Base-by-base conservation (phyloP, 2,329 filamentous ascomycete genomes). In the Diaporthe vexans region DNA sequence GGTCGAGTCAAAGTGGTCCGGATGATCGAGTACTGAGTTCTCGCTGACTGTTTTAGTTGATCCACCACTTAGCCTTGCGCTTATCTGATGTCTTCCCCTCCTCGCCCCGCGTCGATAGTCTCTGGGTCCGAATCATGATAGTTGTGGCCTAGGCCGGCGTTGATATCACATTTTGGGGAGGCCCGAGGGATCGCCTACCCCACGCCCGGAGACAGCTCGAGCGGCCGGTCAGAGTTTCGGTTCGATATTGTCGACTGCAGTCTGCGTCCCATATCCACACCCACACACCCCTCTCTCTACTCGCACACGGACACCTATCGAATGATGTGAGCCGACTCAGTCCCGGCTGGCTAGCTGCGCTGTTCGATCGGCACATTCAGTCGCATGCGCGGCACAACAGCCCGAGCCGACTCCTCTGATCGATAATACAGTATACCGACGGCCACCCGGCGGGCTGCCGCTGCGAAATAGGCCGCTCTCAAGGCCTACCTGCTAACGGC, bases 281-380 rank as follows among this genome's bases (percentile, higher is more conserved):
- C 17, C 37, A 61, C 37, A 63, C 37, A 63, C n/a, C n/a, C n/a
- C n/a, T n/a, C n/a, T n/a, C n/a, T 63, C 58, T 24, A 46, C 58
- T 29, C 37, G 13, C 21, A 46, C 59, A 63, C 59, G 59, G 59
- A 63, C 59, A 40, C 10, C 59, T 17, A 63, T 63, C 59, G 59
- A 63, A 63, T 63, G 59, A 63, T 63, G 40, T 63, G 59, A 63
- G 40, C 8, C 59, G 59, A 63, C 59, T 63, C 40, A n/a, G 57
- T 13, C 0, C 24, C 24, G 11, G 11, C 0, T 37, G 29, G 29
- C n/a, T 37, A 9, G 6, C 2, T 35, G 29, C 19, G 8, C n/a
- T 35, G 29, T 57, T 26, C 54, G 57, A 26, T 40, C n/a, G 57
- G n/a, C 57, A 26, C 33, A 15, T 33, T 19, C 21, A 21, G 37